Base-by-base conservation (phyloP, 805 yeast species). In the Candida hispaniensis region DNA sequence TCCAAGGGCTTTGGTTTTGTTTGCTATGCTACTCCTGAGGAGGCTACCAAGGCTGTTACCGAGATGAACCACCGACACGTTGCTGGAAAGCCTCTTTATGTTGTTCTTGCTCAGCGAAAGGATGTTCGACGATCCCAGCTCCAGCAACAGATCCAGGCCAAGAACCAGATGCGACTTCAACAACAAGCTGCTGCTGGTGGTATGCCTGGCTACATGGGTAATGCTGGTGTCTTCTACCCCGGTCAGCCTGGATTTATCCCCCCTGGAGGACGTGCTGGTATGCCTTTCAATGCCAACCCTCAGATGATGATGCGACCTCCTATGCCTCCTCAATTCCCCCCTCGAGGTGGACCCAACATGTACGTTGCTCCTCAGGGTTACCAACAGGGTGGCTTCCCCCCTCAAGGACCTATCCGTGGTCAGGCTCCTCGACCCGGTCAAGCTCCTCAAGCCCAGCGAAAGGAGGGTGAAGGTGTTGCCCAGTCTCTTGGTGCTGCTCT, bases 1-100 rank as follows among this genome's bases (percentile, higher is more conserved):
- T 83, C 96, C 46, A 88, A 82, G 71, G 97, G 97, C 49, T 91
- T 91, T 60, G 98, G 98, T 56, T 91, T 91, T 60, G 98, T 91
- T 51, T 85, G 98, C 67, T 91, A 78, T 79, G 75, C 94, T 39
- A 64, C 91, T 46, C 95, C 97, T 56, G 98, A 91, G 64, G 98
- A 91, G 74, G 98, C 98, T 50, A 81, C 94, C 54, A 85, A 83
- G 68, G 98, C 98, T 47, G 83, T 88, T 60, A 72, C 88, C 51
- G 98, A 88, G 71, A 86, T 88, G 94, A 85, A 88, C 75, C 95
- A 85, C 67, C 80, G 85, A 60, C 79, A 88, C 78, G 74, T 91
- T 51, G 77, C 75, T 51, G 83, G 86, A 59, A 91, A 91, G 73
- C 98, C 97, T 54, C 71, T 91, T 58, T 91, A 88, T 61, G 98